Base-by-base conservation (phyloP, 192 early-diverging fungal genomes). In the Funneliformis geosporum region DNA sequence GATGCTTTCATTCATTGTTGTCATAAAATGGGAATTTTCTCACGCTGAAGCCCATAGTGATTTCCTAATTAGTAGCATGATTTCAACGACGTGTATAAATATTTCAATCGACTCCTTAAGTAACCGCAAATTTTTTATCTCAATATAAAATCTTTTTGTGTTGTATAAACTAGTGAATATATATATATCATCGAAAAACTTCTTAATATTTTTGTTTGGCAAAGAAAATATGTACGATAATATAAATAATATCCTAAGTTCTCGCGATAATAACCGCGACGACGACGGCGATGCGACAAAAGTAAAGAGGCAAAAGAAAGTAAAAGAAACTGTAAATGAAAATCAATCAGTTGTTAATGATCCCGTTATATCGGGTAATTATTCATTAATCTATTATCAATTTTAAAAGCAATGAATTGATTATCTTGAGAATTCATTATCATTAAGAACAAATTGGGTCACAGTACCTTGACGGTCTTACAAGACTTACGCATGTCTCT, bases 391-490 rank as follows among this genome's bases (percentile, higher is more conserved):
- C 14, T 43, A 55, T 18, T 5, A 0, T 21, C 14, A 16, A 12
- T 0, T 16, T 47, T 2, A 14, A 16, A 18, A 16, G 18, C 2
- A 16, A 18, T 55, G 14, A 16, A 14, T 55, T 18, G 47, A 18
- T 5, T 4, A 12, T 12, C 12, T 16, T 50, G 16, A 2, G n/a
- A n/a, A 50, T 50, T 18, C 18, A 18, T 55, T 55, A 18, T 55
- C 16, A 5, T 55, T 55, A 18, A 55, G 47, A 55, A 55, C 14
- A 55, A 55, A 5, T 68, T 33, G 47, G 28, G 8, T 55, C 38
- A 6, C 47, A 42, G 60, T 78, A 18, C 60, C 75, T 50, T n/a
- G 46, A 75, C 8, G 73, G 73, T 18, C 18, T 25, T 3, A 60
- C 55, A 7, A 75, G 60, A 25, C 38, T 75, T 16, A 75, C 59